Evolutionary conservation across 805 yeast genomes (phyloP).

Genomic region (Nakazawaea holstii): DNA sequence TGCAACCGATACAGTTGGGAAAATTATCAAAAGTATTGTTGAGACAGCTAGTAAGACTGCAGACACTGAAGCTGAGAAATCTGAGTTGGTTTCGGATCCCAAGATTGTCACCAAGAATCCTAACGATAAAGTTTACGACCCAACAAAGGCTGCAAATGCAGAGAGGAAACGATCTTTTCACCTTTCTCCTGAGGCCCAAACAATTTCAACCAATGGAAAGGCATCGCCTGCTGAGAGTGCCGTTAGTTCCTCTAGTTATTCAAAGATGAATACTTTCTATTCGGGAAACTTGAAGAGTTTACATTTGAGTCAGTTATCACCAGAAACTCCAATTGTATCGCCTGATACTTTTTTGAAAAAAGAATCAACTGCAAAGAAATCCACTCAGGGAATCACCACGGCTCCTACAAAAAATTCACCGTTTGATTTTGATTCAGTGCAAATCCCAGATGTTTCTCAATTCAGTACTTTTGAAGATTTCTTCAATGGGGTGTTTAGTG

Average conservation of each 20-base stretch:
- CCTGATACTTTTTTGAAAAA: not conserved
- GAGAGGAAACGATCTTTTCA: conserved; percentile 1
- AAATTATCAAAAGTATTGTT: conserved; percentile 45
- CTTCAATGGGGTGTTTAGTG: conserved; percentile 39
- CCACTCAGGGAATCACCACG: not conserved
- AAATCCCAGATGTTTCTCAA: conserved; percentile 41
- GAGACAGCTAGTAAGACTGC: conserved; percentile 32
- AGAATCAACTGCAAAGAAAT: not conserved
- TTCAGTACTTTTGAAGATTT: conserved; percentile 53
- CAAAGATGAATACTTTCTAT: conserved; percentile 6
- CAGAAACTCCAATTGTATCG: not conserved
- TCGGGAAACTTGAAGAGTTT: conserved; percentile 7
- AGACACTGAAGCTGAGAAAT: conserved; percentile 2
- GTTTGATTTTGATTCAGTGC: conserved; percentile 13
- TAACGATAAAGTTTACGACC: conserved; percentile 10
- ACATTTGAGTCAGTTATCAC: conserved; percentile 3
- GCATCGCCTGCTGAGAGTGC: conserved; percentile 6
- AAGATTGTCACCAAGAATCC: not conserved
- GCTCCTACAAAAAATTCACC: conserved; percentile 5
- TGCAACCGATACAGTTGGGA: conserved; percentile 56
- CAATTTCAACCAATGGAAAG: not conserved
- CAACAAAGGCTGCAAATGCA: conserved; percentile 1
- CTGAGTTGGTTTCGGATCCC: not conserved
- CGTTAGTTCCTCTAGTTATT: conserved; percentile 2
- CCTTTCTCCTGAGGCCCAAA: not conserved